These are phyloP conservation scores for Buxus sempervirens DNA, from an alignment of 164 flowering plant genomes.

Conservation along the genomic window DNA sequence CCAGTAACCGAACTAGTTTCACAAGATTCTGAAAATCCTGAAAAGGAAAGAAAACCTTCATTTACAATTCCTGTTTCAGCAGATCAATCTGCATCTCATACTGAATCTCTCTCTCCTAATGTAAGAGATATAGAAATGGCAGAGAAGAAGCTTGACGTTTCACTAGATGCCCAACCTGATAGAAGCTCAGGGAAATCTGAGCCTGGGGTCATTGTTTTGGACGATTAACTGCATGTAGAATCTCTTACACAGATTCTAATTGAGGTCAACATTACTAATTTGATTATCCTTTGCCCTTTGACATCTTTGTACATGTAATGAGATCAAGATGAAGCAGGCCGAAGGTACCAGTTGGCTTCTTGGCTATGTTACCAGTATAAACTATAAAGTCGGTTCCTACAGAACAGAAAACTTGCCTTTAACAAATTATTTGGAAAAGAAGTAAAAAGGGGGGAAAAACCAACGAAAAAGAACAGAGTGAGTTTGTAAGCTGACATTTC, in stretches of 20 bases:
- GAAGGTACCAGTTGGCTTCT: too few species aligned
- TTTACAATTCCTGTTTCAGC: slow-evolving; percentile 3
- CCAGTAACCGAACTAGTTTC: slow-evolving; percentile 9
- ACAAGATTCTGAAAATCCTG: slow-evolving; percentile 9
- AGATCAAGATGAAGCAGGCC: too few species aligned
- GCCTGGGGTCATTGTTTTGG: slow-evolving; percentile 32
- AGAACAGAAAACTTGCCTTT: too few species aligned
- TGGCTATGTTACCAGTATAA: too few species aligned
- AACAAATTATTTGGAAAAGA: too few species aligned
- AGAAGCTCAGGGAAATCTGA: slow-evolving; percentile 14
- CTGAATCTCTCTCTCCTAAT: slow-evolving; percentile 4
- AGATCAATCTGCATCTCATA: neutral
- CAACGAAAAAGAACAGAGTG: too few species aligned
- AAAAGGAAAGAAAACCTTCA: slow-evolving; percentile 5
- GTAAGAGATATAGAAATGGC: slow-evolving; percentile 15
- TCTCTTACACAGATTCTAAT: neutral
- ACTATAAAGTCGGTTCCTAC: too few species aligned
- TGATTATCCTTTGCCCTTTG: neutral
- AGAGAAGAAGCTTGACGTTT: slow-evolving; percentile 7
- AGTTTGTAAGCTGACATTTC: too few species aligned
- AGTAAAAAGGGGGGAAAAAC: too few species aligned
- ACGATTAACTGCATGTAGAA: slow-evolving; percentile 20
- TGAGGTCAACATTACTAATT: neutral
- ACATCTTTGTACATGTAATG: too few species aligned
- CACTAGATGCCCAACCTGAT: neutral